Base-by-base conservation (phyloP, 2,329 filamentous ascomycete genomes). In the Penicillium sp. region DNA sequence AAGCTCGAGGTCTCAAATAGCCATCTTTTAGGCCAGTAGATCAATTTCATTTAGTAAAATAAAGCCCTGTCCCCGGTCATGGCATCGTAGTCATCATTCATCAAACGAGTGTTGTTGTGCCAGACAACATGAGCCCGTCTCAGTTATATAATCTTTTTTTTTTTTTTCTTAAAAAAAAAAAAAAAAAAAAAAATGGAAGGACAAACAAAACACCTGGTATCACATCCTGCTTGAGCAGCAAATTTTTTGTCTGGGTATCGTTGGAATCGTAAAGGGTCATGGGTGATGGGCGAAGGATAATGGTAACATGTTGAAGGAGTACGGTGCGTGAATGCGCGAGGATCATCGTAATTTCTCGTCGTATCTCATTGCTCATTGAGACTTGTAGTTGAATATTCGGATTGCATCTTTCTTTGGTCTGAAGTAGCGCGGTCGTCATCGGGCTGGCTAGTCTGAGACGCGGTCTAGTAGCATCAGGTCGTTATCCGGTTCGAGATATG, bases 401-500 rank as follows among this genome's bases (percentile, higher is more conserved):
- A n/a, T n/a, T n/a, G n/a, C n/a, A n/a, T n/a, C n/a, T n/a, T n/a
- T n/a, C n/a, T 48, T 33, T n/a, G 18, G 33, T 16, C 11, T 26
- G 21, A 8, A 26, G 46, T 9, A 28, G 21, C 23, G 26, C 24
- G 19, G 18, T n/a, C 16, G 19, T 26, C 19, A 18, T 24, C 24
- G 19, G n/a, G 7, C 29, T 16, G n/a, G 9, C 33, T 14, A 21
- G 33, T 8, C 18, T 37, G 19, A 48, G 16, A 44, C 18, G 33
- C 13, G 23, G 21, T 36, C 21, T 34, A 23, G 11, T 29, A 48
- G 1, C 23, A 26, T 69, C 62, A 69, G 31, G 55, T 55, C 34
- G 50, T 54, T 51, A 69, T 65, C 18, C 49, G 56, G 31, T 55
- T 57, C 28, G 52, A 52, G 34, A 52, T 34, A 44, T 61, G 3